These are phyloP conservation scores for Boletus sp. DNA, from an alignment of 768 basidiomycete genomes.

Conservation along the genomic window DNA sequence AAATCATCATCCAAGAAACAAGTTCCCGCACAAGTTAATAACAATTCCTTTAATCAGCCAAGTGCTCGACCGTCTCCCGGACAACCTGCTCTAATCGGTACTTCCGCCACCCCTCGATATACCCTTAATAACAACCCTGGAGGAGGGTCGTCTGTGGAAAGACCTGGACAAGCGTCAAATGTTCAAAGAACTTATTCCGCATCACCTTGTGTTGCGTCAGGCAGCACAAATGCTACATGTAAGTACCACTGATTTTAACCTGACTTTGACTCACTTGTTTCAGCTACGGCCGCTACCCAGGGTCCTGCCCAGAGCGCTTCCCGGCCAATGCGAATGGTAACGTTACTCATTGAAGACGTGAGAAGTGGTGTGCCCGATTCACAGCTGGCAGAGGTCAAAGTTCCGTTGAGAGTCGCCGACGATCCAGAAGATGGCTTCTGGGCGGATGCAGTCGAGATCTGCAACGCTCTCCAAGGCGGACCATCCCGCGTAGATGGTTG, in stretches of 20 bases:
- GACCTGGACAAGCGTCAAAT: not conserved
- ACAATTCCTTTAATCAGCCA: slow-evolving; percentile 1
- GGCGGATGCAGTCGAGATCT: slow-evolving; percentile 67
- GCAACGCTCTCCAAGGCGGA: slow-evolving; percentile 54
- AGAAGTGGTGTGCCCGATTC: slow-evolving; percentile 53
- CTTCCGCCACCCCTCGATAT: slow-evolving; percentile 8
- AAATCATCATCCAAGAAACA: slow-evolving; percentile 13
- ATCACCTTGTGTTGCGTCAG: not conserved
- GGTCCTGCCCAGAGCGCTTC: slow-evolving; percentile 10
- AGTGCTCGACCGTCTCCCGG: slow-evolving; percentile 8
- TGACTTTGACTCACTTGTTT: slow-evolving; percentile 7
- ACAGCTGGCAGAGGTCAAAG: slow-evolving; percentile 63
- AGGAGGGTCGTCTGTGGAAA: not conserved
- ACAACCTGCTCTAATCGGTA: not conserved
- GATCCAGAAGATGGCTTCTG: slow-evolving; percentile 59
- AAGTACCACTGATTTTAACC: slow-evolving; percentile 11
- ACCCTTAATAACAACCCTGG: not conserved
- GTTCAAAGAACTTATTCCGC: not conserved
- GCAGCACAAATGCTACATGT: slow-evolving; percentile 34
- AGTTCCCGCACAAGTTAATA: not conserved
- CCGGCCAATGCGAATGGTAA: slow-evolving; percentile 50
- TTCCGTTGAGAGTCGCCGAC: slow-evolving; percentile 51
- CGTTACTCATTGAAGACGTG: slow-evolving; percentile 63
- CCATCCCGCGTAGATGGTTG: slow-evolving; percentile 71
- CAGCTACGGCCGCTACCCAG: slow-evolving; percentile 13